A percentile compares a stretch with the other conserved stretches of the same genome.
Evolutionary conservation across 345 rosid genomes (phyloP).

Genomic region (Populus nigra): DNA sequence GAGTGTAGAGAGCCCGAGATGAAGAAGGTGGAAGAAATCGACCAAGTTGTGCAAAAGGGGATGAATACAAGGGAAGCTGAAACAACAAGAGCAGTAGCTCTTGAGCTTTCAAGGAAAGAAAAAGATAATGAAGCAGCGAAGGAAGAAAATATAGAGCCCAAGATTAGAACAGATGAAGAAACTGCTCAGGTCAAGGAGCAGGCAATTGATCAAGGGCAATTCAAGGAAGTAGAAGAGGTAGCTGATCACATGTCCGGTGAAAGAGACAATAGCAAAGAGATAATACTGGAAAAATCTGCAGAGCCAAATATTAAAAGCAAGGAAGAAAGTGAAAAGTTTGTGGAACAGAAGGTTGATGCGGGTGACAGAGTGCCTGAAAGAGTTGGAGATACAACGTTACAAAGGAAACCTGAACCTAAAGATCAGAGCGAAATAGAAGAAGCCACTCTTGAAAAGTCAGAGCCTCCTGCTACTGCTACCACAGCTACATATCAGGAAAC

Average conservation of each 20-base stretch:
- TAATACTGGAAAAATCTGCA: slow-evolving; percentile 1
- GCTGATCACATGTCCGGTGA: slow-evolving; percentile 22
- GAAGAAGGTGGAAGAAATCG: slow-evolving; percentile 17
- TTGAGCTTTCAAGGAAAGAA: background rate
- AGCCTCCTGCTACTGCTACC: background rate
- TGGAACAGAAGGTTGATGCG: slow-evolving; percentile 8
- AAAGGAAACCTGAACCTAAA: background rate
- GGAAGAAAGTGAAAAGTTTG: background rate
- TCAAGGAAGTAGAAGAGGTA: slow-evolving; percentile 2
- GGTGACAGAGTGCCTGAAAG: background rate
- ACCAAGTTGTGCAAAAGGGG: slow-evolving; percentile 16
- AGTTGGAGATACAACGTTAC: background rate
- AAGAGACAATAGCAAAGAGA: background rate
- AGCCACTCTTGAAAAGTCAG: slow-evolving; percentile 5
- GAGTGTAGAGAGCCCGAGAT: background rate
- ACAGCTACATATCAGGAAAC: background rate
- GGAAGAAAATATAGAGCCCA: slow-evolving; percentile 6
- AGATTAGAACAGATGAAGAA: slow-evolving; percentile 5
- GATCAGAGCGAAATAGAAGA: background rate
- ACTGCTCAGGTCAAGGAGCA: slow-evolving; percentile 9
- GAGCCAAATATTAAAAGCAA: background rate
- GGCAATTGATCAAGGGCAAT: background rate
- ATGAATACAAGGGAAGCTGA: slow-evolving; percentile 13
- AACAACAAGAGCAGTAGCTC: background rate
- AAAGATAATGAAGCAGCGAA: background rate